Conservation (phyloP, 495 filamentous ascomycete species). For the Annulohypoxylon moriforme region DNA sequence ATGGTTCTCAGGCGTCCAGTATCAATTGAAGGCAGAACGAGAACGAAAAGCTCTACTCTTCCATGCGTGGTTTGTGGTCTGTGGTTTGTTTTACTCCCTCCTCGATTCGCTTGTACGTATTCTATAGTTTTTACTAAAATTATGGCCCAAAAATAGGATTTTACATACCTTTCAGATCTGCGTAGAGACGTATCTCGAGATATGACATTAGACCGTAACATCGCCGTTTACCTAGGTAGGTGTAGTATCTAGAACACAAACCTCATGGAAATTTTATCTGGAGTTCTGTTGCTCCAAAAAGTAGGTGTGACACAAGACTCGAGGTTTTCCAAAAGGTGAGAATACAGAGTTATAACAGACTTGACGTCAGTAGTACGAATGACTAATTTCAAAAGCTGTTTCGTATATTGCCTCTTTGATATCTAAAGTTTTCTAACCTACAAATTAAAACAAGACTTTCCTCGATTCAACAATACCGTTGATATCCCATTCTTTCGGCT, state of each 20-base stretch:
- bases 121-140: constrained; percentile 13
- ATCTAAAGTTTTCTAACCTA: too few relatives aligned
- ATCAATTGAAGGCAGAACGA: constrained; percentile 16
- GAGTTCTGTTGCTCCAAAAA: neutral
- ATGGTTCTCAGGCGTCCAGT: constrained; percentile 24
- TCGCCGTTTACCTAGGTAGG: neutral
- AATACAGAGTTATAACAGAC: too few relatives aligned
- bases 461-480: neutral
- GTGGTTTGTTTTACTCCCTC: constrained; percentile 12
- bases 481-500: neutral
- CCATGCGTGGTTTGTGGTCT: constrained; percentile 7
- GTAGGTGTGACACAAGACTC: neutral
- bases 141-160: constrained; percentile 3
- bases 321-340: neutral
- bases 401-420: too few relatives aligned
- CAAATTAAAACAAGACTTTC: neutral
- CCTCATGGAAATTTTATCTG: neutral
- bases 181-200: neutral
- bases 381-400: too few relatives aligned
- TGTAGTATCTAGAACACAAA: neutral
- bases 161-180: constrained; percentile 1
- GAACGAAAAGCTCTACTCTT: constrained; percentile 33
- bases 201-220: neutral
- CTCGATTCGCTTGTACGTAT: constrained; percentile 27
- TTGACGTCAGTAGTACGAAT: too few relatives aligned